phyloP scores from a whole-genome alignment of 345 rosid genomes.

The Lepidium sativum region DNA sequence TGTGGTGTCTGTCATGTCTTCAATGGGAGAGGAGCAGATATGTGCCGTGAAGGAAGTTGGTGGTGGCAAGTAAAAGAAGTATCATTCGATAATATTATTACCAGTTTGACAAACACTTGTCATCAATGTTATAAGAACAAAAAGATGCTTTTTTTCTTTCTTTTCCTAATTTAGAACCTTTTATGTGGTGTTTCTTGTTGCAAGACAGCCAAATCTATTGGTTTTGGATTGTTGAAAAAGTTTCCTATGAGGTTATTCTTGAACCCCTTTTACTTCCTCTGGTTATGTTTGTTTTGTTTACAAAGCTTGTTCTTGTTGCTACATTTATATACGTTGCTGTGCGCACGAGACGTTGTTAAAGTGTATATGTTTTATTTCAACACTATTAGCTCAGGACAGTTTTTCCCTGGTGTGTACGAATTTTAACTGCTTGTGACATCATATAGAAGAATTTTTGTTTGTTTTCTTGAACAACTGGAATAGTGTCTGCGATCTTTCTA shows the following conservation, averaged over 20 bases:
- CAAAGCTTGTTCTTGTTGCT: background rate
- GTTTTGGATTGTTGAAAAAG: constrained; percentile 22
- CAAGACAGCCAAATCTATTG: constrained; percentile 21
- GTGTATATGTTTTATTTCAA: background rate
- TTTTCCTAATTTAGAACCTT: constrained; percentile 21
- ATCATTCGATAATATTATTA: constrained; percentile 16
- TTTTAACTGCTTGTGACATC: no score
- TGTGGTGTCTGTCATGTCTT: constrained; percentile 69
- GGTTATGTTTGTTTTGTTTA: background rate
- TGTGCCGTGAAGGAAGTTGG: constrained; percentile 78
- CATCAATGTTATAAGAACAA: constrained; percentile 13
- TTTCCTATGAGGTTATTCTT: constrained; percentile 1
- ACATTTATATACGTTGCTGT: background rate
- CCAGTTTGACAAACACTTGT: constrained; percentile 12
- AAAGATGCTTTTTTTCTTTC: constrained; percentile 1
- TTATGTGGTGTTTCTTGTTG: constrained; percentile 16
- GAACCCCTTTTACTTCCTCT: background rate
- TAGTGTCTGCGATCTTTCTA: background rate
- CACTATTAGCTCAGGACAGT: background rate
- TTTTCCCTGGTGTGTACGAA: no score
- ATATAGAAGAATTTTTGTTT: background rate
- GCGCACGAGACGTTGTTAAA: background rate
- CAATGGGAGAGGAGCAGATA: constrained; percentile 96
- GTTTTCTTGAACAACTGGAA: background rate
- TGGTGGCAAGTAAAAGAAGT: constrained; percentile 31